phyloP scores from a whole-genome alignment of 1,139 yeast genomes.

The Pneumocystis murina region DNA sequence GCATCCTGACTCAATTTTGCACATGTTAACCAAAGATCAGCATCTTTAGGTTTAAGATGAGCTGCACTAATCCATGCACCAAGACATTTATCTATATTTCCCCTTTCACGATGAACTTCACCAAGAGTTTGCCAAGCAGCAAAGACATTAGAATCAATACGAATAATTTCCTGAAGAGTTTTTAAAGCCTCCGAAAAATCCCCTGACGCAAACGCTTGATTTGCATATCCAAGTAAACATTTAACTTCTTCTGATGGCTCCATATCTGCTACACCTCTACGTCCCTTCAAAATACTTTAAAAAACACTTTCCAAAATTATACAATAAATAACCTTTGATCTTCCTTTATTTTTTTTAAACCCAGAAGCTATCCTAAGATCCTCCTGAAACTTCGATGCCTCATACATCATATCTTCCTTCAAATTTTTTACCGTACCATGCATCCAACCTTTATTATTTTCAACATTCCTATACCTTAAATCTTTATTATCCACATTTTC shows the following conservation, averaged over 20 bases:
- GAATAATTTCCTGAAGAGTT: constrained; percentile 57
- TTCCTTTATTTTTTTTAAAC: constrained; percentile 3
- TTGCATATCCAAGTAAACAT: constrained; percentile 51
- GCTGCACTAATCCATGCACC: constrained; percentile 77
- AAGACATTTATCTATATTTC: constrained; percentile 56
- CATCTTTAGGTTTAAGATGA: constrained; percentile 60
- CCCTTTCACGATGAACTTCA: constrained; percentile 60
- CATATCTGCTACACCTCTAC: constrained; percentile 12
- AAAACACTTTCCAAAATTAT: background rate
- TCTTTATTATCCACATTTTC: constrained; percentile 5
- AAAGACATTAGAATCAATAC: constrained; percentile 59
- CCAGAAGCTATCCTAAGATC: constrained; percentile 24
- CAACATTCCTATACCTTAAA: constrained; percentile 11
- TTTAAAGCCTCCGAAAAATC: constrained; percentile 54
- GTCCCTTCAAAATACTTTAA: constrained; percentile 4
- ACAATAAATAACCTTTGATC: constrained; percentile 1
- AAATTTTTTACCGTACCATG: constrained; percentile 21
- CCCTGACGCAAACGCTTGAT: constrained; percentile 58
- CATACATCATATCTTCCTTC: constrained; percentile 17
- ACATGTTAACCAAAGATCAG: constrained; percentile 69
- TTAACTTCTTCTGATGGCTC: constrained; percentile 56
- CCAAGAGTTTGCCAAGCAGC: constrained; percentile 78
- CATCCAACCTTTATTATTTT: constrained; percentile 17
- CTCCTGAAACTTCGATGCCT: constrained; percentile 21
- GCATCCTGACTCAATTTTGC: constrained; percentile 61